Conservation (phyloP, 805 yeast species). For the Schwanniomyces occidentalis region DNA sequence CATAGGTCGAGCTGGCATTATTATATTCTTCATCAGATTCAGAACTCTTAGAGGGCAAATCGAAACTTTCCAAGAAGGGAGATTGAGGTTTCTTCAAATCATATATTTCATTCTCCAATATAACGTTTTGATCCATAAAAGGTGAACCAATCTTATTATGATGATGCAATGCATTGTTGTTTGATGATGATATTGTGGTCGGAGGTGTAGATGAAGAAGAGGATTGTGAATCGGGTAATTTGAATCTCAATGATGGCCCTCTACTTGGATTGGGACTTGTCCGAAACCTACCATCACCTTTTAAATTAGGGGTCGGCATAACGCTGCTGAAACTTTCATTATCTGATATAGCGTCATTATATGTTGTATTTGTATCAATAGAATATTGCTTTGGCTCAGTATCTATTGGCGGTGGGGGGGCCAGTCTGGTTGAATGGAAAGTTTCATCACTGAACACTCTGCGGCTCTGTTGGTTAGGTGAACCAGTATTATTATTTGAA, state of each 20-base stretch:
- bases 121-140: constrained; percentile 25
- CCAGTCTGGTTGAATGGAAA: constrained; percentile 17
- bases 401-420: constrained; percentile 7
- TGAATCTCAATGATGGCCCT: constrained; percentile 31
- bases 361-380: constrained; percentile 2
- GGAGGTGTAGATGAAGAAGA: constrained; percentile 14
- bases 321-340: constrained; percentile 15
- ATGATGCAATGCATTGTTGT: constrained; percentile 4
- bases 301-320: constrained; percentile 28
- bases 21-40: constrained; percentile 18
- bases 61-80: constrained; percentile 22
- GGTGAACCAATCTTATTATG: constrained; percentile 24
- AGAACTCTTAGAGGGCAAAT: constrained; percentile 3
- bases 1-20: constrained; percentile 8
- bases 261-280: constrained; percentile 6
- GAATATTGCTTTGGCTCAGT: constrained; percentile 4
- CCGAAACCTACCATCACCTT: constrained; percentile 12
- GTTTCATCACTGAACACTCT: constrained; percentile 19
- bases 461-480: too few species aligned
- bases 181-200: constrained; percentile 9
- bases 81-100: constrained; percentile 25
- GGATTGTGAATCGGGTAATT: constrained; percentile 20
- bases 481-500: too few species aligned
- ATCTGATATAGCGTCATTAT: constrained; percentile 7
- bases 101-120: constrained; percentile 26